These are phyloP conservation scores for Dothideomycetes sp. DNA, from an alignment of 2,329 filamentous ascomycete genomes.

Conservation along the genomic window DNA sequence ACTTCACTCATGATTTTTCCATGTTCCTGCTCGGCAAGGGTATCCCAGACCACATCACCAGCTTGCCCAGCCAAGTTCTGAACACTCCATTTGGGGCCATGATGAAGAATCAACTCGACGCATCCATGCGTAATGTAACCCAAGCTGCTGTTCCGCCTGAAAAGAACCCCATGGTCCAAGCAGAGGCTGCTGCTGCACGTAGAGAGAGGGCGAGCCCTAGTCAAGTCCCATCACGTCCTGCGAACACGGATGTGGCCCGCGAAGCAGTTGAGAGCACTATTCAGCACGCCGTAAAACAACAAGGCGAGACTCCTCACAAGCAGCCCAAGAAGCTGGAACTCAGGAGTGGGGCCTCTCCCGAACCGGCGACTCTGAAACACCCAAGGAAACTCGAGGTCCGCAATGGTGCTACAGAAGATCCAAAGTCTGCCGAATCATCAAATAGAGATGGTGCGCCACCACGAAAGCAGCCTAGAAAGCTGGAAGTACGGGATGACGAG, in stretches of 20 bases:
- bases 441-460: not conserved
- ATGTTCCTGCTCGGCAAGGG: constrained; percentile 82
- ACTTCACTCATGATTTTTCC: constrained; percentile 86
- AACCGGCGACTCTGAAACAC: not conserved
- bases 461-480: constrained; percentile 6
- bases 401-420: not conserved
- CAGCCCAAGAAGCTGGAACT: constrained; percentile 7
- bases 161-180: constrained; percentile 13
- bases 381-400: not conserved
- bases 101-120: constrained; percentile 66
- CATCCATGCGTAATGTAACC: constrained; percentile 50
- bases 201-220: constrained; percentile 1
- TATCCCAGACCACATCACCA: constrained; percentile 78
- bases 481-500: constrained; percentile 4
- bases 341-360: not conserved
- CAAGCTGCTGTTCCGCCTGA: constrained; percentile 41
- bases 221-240: not conserved
- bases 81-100: constrained; percentile 81
- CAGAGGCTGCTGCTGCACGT: constrained; percentile 3
- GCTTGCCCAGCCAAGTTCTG: constrained; percentile 74
- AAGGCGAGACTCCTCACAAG: constrained; percentile 1
- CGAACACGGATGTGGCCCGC: not conserved
- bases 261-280: not conserved
- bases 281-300: not conserved
- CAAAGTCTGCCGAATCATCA: not conserved